These are phyloP conservation scores for Botrytis medusae DNA, from an alignment of 2,329 filamentous ascomycete species.

Conservation along the genomic window DNA sequence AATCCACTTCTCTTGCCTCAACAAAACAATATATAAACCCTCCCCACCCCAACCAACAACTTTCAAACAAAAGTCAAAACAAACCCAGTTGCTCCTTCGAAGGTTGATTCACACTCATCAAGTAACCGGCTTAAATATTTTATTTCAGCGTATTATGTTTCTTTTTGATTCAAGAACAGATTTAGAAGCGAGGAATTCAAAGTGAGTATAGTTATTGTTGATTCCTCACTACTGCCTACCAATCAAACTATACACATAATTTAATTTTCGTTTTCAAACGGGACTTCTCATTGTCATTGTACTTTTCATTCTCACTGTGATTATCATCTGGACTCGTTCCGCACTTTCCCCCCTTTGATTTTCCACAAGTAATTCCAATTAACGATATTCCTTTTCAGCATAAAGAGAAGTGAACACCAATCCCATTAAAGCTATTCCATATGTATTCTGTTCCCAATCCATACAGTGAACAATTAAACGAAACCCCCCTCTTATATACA, in stretches of 20 bases:
- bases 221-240: accelerated
- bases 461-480: no score
- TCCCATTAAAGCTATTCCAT: no score
- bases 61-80: not conserved
- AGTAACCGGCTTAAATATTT: accelerated
- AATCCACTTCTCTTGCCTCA: accelerated
- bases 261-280: accelerated
- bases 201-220: not conserved
- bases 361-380: no score
- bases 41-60: not conserved
- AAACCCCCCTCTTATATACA: not conserved
- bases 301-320: accelerated
- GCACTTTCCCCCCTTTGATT: no score
- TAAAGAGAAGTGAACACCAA: no score
- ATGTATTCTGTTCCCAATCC: no score
- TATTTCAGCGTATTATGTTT: not conserved
- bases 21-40: not conserved
- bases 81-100: not conserved
- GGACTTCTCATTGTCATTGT: not conserved
- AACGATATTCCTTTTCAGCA: no score
- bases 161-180: accelerated
- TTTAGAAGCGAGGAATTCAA: accelerated
- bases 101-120: accelerated
- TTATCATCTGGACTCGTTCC: not conserved
- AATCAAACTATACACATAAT: accelerated